Evolutionary conservation across 75 land plant genomes (phyloP).

Genomic region (Picea sitchensis): DNA sequence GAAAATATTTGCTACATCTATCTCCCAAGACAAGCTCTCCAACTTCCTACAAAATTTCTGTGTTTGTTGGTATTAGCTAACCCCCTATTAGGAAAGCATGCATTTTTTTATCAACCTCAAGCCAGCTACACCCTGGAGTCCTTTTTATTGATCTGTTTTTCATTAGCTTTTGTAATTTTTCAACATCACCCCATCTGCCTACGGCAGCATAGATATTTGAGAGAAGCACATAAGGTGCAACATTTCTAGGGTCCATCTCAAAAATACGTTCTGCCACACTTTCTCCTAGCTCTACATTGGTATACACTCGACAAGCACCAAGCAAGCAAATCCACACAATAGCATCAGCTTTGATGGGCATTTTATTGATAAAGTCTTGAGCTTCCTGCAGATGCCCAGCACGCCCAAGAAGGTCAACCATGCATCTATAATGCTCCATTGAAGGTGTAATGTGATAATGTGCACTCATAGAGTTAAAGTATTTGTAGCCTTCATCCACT

Average conservation of each 20-base stretch:
- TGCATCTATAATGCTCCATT: constrained; percentile 53
- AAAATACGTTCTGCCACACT: constrained; percentile 24
- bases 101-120: constrained; percentile 14
- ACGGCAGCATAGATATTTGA: constrained; percentile 55
- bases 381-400: constrained; percentile 53
- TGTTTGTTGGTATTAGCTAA: no score
- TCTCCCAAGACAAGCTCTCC: no score
- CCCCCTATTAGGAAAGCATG: background rate
- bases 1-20: no score
- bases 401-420: constrained; percentile 59
- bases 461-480: constrained; percentile 35
- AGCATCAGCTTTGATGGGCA: constrained; percentile 34
- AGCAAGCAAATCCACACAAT: constrained; percentile 54
- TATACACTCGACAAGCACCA: constrained; percentile 40
- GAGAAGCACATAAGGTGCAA: constrained; percentile 48
- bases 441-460: constrained; percentile 13
- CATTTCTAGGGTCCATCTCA: constrained; percentile 30
- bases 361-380: constrained; percentile 29
- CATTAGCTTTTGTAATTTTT: constrained; percentile 29
- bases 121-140: constrained; percentile 50
- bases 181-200: constrained; percentile 44
- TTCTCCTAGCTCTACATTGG: constrained; percentile 32
- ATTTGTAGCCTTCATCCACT: constrained; percentile 22
- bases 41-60: no score
- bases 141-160: constrained; percentile 15